A percentile compares a stretch with the other conserved stretches of the same genome.
phyloP scores from a whole-genome alignment of 108 stramenopile species.

The Fistulifera pelliculosa region DNA sequence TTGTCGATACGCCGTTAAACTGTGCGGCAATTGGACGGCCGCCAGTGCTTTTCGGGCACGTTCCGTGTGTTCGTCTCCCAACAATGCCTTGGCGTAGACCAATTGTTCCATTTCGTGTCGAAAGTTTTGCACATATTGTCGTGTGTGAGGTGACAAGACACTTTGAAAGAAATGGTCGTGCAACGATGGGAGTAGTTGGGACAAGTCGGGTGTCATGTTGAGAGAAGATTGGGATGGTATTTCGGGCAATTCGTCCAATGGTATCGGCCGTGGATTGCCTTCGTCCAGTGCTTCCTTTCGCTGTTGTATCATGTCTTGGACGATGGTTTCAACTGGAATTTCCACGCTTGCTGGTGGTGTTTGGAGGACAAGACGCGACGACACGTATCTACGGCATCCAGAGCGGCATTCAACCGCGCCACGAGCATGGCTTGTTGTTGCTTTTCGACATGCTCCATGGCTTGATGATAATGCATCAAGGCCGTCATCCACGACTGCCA shows the following conservation, averaged over 20 bases:
- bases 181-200: background rate
- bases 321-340: background rate
- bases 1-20: constrained; percentile 38
- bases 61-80: constrained; percentile 26
- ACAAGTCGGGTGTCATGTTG: constrained; percentile 5
- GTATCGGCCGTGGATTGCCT: constrained; percentile 6
- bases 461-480: constrained; percentile 37
- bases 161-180: constrained; percentile 12
- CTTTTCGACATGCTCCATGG: constrained; percentile 11
- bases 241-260: constrained; percentile 20
- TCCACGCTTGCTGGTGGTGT: constrained; percentile 6
- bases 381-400: background rate
- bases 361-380: background rate
- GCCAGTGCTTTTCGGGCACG: constrained; percentile 23
- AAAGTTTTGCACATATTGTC: constrained; percentile 21
- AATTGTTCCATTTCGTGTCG: constrained; percentile 24
- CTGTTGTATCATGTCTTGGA: constrained; percentile 9
- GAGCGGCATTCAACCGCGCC: background rate
- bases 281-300: background rate
- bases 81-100: constrained; percentile 10
- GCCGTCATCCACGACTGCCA: constrained; percentile 30
- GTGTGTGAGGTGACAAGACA: constrained; percentile 5
- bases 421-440: background rate
- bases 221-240: constrained; percentile 25
- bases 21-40: constrained; percentile 37